Base-by-base conservation (phyloP, 305 asterid genomes). In the Fraxinus ornus region DNA sequence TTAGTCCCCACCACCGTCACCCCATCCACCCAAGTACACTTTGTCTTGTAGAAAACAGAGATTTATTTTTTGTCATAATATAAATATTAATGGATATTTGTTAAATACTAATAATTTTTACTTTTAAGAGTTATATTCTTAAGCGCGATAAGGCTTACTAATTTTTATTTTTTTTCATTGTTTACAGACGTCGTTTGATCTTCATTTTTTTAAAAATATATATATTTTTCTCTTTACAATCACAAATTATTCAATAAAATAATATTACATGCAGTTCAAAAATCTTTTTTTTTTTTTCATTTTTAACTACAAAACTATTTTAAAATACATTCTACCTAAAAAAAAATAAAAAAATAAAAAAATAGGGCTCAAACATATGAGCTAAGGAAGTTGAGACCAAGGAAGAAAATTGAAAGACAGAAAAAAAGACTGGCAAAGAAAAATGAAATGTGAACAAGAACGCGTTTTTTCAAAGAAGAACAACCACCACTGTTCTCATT, bases 401-500 rank as follows among this genome's bases (percentile, higher is more conserved):
- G 17, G 55, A 37, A 32, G 33, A 75, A 55, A 78, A 85, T 52
- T 33, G 83, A 78, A 86, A 85, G 8, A 70, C n/a, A n/a, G n/a
- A n/a, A n/a, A n/a, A n/a, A n/a, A n/a, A n/a, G n/a, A n/a, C n/a
- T n/a, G n/a, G n/a, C n/a, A 12, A 37, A 32, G 33, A 75, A 55
- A 78, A 85, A 62, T 33, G 84, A 78, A 86, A 85, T 80, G 91
- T 88, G 90, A 91, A 88, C 90, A 86, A 86, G 88, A 86, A 92
- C 91, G 91, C 97, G 95, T 88, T 89, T 91, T 90, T 86, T 83
- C 85, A 80, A 82, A 77, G 84, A 86, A 84, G 26, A 83, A 86
- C 86, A 79, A 82, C 39, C 39, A 81, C 86, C 84, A 77, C 89
- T 71, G 83, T 79, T 88, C 78, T 75, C 32, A n/a, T n/a, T n/a